Conservation (phyloP, 805 yeast genomes). For the Deakozyma indianensis region DNA sequence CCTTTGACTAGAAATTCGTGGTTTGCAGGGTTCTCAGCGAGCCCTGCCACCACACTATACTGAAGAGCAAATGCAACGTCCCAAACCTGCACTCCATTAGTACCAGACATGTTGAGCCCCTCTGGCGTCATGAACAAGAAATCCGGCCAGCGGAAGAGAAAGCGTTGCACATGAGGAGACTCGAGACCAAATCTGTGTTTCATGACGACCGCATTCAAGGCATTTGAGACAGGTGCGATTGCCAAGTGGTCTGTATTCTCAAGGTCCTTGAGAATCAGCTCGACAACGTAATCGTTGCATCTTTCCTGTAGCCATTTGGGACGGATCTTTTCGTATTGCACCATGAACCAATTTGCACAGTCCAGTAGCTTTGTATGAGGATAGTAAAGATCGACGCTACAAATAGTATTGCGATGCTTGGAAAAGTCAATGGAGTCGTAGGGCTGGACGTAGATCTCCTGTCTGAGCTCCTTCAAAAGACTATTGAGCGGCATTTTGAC, state of each 20-base stretch:
- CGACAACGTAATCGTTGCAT: slow-evolving; percentile 40
- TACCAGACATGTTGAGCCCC: slow-evolving; percentile 91
- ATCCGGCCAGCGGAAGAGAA: slow-evolving; percentile 53
- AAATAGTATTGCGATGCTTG: slow-evolving; percentile 64
- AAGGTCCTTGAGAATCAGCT: slow-evolving; percentile 57
- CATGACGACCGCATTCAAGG: slow-evolving; percentile 64
- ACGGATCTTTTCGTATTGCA: slow-evolving; percentile 56
- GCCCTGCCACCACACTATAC: slow-evolving; percentile 63
- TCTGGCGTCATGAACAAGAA: slow-evolving; percentile 72
- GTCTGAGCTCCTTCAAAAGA: slow-evolving; percentile 48
- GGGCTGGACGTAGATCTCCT: slow-evolving; percentile 60
- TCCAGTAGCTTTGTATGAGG: slow-evolving; percentile 71
- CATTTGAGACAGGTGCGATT: slow-evolving; percentile 90
- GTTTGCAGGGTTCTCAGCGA: slow-evolving; percentile 56
- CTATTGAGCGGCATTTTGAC: slow-evolving; percentile 48
- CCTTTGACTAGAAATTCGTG: slow-evolving; percentile 49
- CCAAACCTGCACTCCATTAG: slow-evolving; percentile 97
- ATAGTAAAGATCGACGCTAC: slow-evolving; percentile 85
- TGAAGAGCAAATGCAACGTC: slow-evolving; percentile 88
- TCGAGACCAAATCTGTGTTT: slow-evolving; percentile 55
- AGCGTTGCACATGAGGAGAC: slow-evolving; percentile 42
- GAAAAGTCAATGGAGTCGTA: slow-evolving; percentile 56
- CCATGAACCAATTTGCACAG: slow-evolving; percentile 42
- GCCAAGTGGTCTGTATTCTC: slow-evolving; percentile 66
- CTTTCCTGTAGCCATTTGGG: slow-evolving; percentile 55